These are phyloP conservation scores for Trebouxiophyceae sp. DNA, from an alignment of 163 green algal species.

Conservation along the genomic window DNA sequence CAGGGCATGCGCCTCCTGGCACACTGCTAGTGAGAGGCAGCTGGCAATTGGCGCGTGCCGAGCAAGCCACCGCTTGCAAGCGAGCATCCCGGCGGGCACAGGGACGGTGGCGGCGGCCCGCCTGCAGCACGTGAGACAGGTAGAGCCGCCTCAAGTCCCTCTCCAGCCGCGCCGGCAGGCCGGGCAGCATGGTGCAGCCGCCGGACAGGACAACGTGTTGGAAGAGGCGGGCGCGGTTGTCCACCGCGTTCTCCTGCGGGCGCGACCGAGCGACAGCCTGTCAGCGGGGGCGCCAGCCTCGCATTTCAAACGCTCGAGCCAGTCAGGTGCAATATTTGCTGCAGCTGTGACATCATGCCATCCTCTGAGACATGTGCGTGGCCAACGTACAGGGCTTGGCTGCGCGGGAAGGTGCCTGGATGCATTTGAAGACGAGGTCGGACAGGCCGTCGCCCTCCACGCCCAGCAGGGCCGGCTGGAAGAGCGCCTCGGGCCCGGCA, in stretches of 20 bases:
- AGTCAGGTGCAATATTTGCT: not conserved
- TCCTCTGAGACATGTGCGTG: not conserved
- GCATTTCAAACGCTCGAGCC: not conserved
- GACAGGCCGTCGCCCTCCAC: conserved; percentile 55
- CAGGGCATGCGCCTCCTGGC: not conserved
- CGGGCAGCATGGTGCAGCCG: conserved; percentile 64
- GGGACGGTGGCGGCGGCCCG: not conserved
- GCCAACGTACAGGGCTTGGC: not conserved
- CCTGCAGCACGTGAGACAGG: conserved; percentile 32
- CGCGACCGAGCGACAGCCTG: not conserved
- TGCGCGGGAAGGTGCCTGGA: conserved; percentile 34
- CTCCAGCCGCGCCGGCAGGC: conserved; percentile 55
- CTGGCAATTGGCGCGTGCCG: too few species aligned
- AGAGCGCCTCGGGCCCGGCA: conserved; percentile 61
- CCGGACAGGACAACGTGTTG: conserved; percentile 70
- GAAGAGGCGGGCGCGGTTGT: conserved; percentile 68
- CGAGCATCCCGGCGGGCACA: not conserved
- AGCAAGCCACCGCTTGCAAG: not conserved
- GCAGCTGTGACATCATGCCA: not conserved
- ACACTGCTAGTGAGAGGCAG: too few species aligned
- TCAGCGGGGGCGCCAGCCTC: not conserved
- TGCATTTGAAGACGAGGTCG: conserved; percentile 62
- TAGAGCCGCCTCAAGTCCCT: conserved; percentile 53
- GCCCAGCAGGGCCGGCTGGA: conserved; percentile 56
- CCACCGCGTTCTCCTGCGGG: conserved; percentile 65